These are phyloP conservation scores for Magnolia changhungtana DNA, from an alignment of 164 flowering plant genomes.

Conservation along the genomic window DNA sequence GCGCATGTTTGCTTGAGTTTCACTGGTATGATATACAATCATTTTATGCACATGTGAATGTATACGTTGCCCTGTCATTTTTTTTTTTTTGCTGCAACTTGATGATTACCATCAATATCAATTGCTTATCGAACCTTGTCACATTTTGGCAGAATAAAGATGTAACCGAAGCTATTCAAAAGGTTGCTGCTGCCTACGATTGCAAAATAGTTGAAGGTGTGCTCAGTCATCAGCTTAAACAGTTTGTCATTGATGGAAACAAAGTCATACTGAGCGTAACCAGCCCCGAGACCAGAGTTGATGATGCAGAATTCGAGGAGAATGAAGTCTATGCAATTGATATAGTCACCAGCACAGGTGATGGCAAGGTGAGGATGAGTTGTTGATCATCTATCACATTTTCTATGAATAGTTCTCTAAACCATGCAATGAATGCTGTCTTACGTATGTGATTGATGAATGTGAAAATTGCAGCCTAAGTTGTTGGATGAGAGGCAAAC, in stretches of 20 bases:
- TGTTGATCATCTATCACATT: background rate
- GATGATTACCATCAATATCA: background rate
- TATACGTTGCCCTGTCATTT: no score
- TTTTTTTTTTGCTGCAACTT: no score
- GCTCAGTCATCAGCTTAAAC: conserved; percentile 83
- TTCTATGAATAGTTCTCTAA: background rate
- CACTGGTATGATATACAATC: no score
- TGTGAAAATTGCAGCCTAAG: conserved; percentile 60
- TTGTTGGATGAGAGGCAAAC: conserved; percentile 91
- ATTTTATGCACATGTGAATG: no score
- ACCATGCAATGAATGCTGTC: background rate
- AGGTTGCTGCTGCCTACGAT: conserved; percentile 97
- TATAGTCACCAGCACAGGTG: conserved; percentile 92
- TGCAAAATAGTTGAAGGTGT: conserved; percentile 97
- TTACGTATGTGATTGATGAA: background rate
- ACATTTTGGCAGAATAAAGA: conserved; percentile 67
- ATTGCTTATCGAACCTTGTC: background rate
- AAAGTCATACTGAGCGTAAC: conserved; percentile 74
- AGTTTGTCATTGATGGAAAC: conserved; percentile 95
- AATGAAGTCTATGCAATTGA: conserved; percentile 90
- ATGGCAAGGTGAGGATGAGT: conserved; percentile 69
- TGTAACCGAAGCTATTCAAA: conserved; percentile 93
- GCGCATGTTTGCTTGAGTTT: no score
- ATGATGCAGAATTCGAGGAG: conserved; percentile 94
- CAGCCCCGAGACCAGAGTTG: conserved; percentile 80